Conservation (phyloP, 192 early-diverging fungal species). For the Spizellomyces punctatus region DNA sequence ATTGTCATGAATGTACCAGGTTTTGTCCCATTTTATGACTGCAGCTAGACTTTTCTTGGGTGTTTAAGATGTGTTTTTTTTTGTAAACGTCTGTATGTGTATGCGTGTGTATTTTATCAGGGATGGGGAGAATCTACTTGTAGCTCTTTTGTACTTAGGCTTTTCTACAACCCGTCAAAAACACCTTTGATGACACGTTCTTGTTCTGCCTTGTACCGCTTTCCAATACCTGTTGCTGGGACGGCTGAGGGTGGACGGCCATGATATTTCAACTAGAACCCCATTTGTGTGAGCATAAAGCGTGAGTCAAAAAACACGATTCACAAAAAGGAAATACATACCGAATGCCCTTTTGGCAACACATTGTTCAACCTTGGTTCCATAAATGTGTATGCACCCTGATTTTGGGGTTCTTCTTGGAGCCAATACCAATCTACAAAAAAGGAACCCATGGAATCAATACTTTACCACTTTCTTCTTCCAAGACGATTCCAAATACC, state of each 20-base stretch:
- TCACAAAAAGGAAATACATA: not conserved
- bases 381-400: slow-evolving; percentile 86
- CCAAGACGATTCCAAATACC: slow-evolving; percentile 33
- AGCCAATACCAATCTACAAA: slow-evolving; percentile 46
- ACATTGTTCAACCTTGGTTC: slow-evolving; percentile 80
- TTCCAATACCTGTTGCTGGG: slow-evolving; percentile 77
- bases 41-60: too few species aligned
- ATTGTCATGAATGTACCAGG: too few species aligned
- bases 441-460: slow-evolving; percentile 22
- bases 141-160: too few species aligned
- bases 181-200: slow-evolving; percentile 38
- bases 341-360: slow-evolving; percentile 54
- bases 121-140: too few species aligned
- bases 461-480: not conserved
- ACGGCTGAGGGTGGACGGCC: slow-evolving; percentile 75
- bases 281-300: not conserved
- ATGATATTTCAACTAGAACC: slow-evolving; percentile 58
- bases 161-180: slow-evolving; percentile 26
- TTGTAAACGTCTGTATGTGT: too few species aligned
- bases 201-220: slow-evolving; percentile 69
- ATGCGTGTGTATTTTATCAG: too few species aligned
- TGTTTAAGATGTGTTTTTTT: too few species aligned
- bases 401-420: slow-evolving; percentile 93
- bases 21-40: too few species aligned
- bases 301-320: not conserved